A percentile compares a stretch with the other conserved stretches of the same genome.
These are phyloP conservation scores for Ustanciosporium gigantosporum DNA, from an alignment of 1,284 basidiomycete genomes.

Conservation along the genomic window DNA sequence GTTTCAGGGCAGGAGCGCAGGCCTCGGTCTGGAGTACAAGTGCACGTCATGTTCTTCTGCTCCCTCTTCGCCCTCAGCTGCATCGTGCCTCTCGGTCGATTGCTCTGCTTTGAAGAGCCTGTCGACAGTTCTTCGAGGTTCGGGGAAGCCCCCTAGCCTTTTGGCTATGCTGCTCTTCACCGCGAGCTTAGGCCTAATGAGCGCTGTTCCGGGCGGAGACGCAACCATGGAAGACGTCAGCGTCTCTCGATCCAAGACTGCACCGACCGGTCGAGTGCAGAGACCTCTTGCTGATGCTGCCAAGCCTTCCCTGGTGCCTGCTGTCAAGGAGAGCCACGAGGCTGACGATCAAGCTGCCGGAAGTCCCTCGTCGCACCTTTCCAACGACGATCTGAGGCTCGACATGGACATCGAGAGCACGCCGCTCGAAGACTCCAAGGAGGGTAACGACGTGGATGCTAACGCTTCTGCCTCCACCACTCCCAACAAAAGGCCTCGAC, in stretches of 20 bases:
- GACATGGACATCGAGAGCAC: conserved; percentile 26
- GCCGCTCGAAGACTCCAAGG: conserved; percentile 18
- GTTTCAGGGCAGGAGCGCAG: conserved; percentile 4
- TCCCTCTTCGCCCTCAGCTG: conserved; percentile 32
- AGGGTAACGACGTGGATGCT: conserved; percentile 2
- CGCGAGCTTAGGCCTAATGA: neutral
- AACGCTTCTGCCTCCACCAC: conserved; percentile 2
- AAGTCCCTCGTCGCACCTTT: conserved; percentile 43
- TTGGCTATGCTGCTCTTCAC: neutral
- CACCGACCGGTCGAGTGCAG: no score
- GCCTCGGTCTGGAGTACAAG: conserved; percentile 29
- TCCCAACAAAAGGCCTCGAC: no score
- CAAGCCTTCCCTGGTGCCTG: no score
- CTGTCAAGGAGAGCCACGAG: no score
- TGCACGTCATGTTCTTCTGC: conserved; percentile 17
- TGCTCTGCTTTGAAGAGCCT: conserved; percentile 7
- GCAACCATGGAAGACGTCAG: no score
- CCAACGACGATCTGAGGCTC: conserved; percentile 28
- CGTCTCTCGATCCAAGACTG: no score
- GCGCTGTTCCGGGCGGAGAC: no score
- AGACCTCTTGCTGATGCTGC: no score
- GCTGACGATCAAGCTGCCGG: conserved; percentile 11
- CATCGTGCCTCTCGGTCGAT: conserved; percentile 23
- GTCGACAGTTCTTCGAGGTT: neutral
- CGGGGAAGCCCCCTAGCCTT: neutral